Percentiles rank a stretch among this genome's conserved stretches.
Evolutionary conservation across 495 filamentous ascomycete genomes (phyloP).

Genomic region (Annulohypoxylon moriforme): DNA sequence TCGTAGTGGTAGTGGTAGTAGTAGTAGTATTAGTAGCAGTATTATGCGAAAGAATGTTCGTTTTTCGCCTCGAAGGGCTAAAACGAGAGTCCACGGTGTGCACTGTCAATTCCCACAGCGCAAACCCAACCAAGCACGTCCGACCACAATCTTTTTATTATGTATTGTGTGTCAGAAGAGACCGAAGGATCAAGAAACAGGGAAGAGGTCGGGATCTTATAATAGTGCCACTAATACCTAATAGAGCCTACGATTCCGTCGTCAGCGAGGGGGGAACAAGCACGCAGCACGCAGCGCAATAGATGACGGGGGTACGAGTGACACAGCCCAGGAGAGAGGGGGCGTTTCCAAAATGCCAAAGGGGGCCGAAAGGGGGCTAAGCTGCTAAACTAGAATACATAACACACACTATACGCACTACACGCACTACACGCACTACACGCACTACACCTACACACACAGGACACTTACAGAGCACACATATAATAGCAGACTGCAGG

Average conservation of each 20-base stretch:
- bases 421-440: no score
- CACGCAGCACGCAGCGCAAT: neutral
- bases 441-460: conserved; percentile 12
- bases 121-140: conserved; percentile 24
- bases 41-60: neutral
- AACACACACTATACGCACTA: conserved; percentile 1
- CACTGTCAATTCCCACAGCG: conserved; percentile 20
- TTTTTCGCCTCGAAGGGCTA: conserved; percentile 43
- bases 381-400: neutral
- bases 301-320: conserved; percentile 23
- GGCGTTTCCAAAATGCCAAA: neutral
- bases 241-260: conserved; percentile 39
- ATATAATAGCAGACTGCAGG: conserved; percentile 6
- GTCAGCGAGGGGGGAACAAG: conserved; percentile 38
- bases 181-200: conserved; percentile 26
- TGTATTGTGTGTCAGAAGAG: conserved; percentile 29
- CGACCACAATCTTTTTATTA: conserved; percentile 24
- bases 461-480: neutral
- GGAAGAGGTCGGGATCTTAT: conserved; percentile 43
- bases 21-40: neutral
- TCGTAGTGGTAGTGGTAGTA: neutral
- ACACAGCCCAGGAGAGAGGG: conserved; percentile 37
- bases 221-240: conserved; percentile 35
- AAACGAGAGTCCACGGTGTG: conserved; percentile 36
- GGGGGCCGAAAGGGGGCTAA: conserved; percentile 18